Conservation (phyloP, 139 green algal genomes). For the Pleodorina starrii region DNA sequence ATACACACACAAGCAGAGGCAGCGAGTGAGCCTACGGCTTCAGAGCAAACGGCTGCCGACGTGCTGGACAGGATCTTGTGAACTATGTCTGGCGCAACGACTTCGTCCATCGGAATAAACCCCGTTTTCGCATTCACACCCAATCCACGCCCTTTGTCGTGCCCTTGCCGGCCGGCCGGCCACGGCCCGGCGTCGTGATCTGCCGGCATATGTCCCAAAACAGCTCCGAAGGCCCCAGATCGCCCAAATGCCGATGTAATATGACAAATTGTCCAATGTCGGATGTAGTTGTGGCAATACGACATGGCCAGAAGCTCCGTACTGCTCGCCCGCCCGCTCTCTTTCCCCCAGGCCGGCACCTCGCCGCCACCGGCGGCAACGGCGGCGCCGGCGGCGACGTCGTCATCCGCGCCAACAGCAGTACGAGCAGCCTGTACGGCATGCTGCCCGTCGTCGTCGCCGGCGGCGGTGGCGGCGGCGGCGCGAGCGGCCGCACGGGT, state of each 20-base stretch:
- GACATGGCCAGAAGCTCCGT: too few species aligned
- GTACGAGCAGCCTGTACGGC: neutral
- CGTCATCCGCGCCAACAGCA: neutral
- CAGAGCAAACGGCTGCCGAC: too few species aligned
- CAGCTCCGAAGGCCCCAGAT: neutral
- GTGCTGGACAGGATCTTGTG: too few species aligned
- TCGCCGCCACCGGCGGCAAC: neutral
- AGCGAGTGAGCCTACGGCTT: too few species aligned
- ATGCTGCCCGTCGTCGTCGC: neutral
- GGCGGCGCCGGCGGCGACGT: conserved; percentile 34
- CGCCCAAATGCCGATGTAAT: neutral
- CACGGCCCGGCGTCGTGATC: neutral
- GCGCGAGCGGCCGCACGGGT: neutral
- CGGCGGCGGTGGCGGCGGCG: neutral
- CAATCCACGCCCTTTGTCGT: too few species aligned
- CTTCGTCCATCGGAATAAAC: too few species aligned
- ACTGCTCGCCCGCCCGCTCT: too few species aligned
- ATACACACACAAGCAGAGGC: too few species aligned
- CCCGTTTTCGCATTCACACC: too few species aligned
- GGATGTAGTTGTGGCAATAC: too few species aligned
- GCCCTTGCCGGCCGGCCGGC: neutral
- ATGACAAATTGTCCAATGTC: neutral
- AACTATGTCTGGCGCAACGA: too few species aligned
- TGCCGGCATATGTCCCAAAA: neutral
- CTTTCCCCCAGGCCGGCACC: neutral